phyloP scores from a whole-genome alignment of 495 filamentous ascomycete species.

The Choiromyces venosus region DNA sequence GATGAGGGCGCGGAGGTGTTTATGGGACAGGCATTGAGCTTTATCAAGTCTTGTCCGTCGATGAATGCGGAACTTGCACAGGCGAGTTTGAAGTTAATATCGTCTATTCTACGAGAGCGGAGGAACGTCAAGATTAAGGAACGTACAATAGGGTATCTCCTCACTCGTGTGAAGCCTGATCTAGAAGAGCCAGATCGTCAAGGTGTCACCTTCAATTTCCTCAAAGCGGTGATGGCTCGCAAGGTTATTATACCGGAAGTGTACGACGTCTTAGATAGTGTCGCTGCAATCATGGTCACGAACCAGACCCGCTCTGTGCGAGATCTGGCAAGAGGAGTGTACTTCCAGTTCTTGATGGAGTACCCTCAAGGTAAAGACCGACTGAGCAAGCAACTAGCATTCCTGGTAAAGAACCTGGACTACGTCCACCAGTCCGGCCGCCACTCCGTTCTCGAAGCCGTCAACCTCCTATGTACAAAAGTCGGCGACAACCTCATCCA shows the following conservation, averaged over 20 bases:
- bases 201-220: constrained; percentile 87
- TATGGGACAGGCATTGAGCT: constrained; percentile 71
- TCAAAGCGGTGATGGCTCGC: constrained; percentile 74
- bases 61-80: constrained; percentile 77
- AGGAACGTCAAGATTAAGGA: constrained; percentile 69
- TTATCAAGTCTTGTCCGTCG: constrained; percentile 67
- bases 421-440: constrained; percentile 83
- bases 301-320: constrained; percentile 81
- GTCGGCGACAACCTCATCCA: constrained; percentile 72
- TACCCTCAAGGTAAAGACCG: constrained; percentile 87
- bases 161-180: constrained; percentile 78
- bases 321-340: constrained; percentile 79
- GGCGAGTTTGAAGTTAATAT: constrained; percentile 77
- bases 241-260: constrained; percentile 80
- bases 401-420: constrained; percentile 82
- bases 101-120: constrained; percentile 76
- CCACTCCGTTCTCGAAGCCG: constrained; percentile 82
- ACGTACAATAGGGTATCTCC: constrained; percentile 72
- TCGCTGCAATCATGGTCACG: constrained; percentile 91
- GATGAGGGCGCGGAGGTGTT: constrained; percentile 69
- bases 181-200: constrained; percentile 86
- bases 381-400: constrained; percentile 80
- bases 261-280: constrained; percentile 82
- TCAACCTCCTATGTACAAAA: constrained; percentile 77
- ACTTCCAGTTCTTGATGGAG: constrained; percentile 88